Evolutionary conservation across 306 rosid species (phyloP).

Genomic region (Citrullus amarus): DNA sequence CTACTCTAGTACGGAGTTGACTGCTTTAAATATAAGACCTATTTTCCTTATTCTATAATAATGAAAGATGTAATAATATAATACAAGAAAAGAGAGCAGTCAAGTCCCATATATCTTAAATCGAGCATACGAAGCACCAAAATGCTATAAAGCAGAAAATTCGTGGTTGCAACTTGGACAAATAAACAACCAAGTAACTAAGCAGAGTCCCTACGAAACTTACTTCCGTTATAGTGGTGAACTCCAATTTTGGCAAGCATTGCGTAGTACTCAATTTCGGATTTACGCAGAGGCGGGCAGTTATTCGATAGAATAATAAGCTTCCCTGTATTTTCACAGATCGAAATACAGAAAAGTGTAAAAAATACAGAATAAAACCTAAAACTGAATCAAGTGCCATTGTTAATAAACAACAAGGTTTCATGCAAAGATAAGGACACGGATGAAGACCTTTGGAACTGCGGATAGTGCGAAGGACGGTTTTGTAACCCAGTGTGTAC

Average conservation of each 20-base stretch:
- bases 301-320: slow-evolving; percentile 32
- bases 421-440: not conserved
- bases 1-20: not conserved
- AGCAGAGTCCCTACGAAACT: slow-evolving; percentile 3
- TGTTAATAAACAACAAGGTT: not conserved
- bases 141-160: not conserved
- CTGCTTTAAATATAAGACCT: not conserved
- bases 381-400: not conserved
- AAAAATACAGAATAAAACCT: not conserved
- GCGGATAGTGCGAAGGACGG: slow-evolving; percentile 30
- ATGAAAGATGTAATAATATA: not conserved
- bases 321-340: slow-evolving; percentile 23
- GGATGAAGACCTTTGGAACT: slow-evolving; percentile 23
- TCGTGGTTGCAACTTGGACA: not conserved
- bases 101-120: not conserved
- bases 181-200: not conserved
- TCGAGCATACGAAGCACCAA: not conserved
- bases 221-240: slow-evolving; percentile 42
- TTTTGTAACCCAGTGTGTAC: slow-evolving; percentile 30
- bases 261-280: slow-evolving; percentile 41
- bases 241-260: slow-evolving; percentile 43
- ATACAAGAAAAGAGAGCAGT: too few relatives aligned
- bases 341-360: not conserved
- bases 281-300: slow-evolving; percentile 33
- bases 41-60: not conserved